Percentiles rank a stretch among this genome's conserved stretches.
These are phyloP conservation scores for Ramalina intermedia DNA, from an alignment of 495 filamentous ascomycete species.

Conservation along the genomic window DNA sequence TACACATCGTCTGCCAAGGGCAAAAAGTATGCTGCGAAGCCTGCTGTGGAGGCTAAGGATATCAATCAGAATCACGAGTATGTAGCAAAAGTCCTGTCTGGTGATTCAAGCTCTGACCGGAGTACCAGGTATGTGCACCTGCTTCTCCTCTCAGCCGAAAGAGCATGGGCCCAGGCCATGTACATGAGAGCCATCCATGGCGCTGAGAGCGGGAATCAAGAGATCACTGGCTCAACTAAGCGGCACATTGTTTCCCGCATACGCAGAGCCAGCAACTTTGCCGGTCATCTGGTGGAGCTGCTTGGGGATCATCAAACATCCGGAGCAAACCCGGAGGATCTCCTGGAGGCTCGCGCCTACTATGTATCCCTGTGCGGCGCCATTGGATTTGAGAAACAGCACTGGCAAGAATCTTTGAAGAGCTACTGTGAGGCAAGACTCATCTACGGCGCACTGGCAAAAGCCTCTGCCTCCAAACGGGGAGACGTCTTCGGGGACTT, in stretches of 20 bases:
- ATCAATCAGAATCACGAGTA: slow-evolving; percentile 64
- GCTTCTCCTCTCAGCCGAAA: slow-evolving; percentile 70
- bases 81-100: slow-evolving; percentile 20
- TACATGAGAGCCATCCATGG: slow-evolving; percentile 75
- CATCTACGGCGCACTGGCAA: slow-evolving; percentile 66
- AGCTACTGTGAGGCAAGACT: slow-evolving; percentile 64
- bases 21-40: slow-evolving; percentile 65
- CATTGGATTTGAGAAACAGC: slow-evolving; percentile 69
- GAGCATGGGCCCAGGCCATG: slow-evolving; percentile 96
- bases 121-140: slow-evolving; percentile 58
- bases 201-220: slow-evolving; percentile 53
- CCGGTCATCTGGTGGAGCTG: slow-evolving; percentile 49
- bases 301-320: slow-evolving; percentile 43
- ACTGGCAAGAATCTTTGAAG: slow-evolving; percentile 65
- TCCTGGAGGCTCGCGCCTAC: slow-evolving; percentile 82
- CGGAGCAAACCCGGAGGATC: slow-evolving; percentile 51
- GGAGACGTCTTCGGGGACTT: slow-evolving; percentile 76
- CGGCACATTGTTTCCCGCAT: slow-evolving; percentile 80
- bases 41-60: slow-evolving; percentile 59
- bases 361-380: slow-evolving; percentile 57
- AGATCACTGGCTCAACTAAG: slow-evolving; percentile 61
- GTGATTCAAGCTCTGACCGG: background rate
- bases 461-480: slow-evolving; percentile 26
- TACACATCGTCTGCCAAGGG: slow-evolving; percentile 61
- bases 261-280: slow-evolving; percentile 59